Base-by-base conservation (phyloP, 805 yeast genomes). In the Wickerhamiella parazyma region DNA sequence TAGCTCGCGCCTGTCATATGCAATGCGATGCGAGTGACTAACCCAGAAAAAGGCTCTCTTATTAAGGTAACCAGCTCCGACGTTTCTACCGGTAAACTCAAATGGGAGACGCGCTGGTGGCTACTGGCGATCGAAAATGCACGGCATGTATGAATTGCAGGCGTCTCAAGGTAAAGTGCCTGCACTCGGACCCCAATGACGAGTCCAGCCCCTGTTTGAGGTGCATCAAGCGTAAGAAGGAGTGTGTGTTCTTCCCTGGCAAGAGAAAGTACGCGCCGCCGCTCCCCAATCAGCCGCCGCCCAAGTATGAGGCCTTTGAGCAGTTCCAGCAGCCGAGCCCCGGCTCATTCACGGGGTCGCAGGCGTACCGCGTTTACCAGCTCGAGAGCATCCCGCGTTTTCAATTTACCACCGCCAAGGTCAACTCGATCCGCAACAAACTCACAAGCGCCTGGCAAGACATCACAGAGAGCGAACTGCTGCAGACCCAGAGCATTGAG, bases 91-190 rank as follows among this genome's bases (percentile, higher is more conserved):
- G 8, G 5, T 28, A 12, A 12, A 11, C 4, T 16, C 12, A 28
- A 4, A 28, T 28, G 31, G 16, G 31, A 14, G 31, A 28, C 12
- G 31, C n/a, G 10, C 12, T 28, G 16, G 16, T 28, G 31, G 31
- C 16, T 7, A 28, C 8, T 16, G 31, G 31, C 14, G 46, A 44
- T 33, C 24, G 33, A 25, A 33, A 38, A 26, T 44, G 42, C 25
- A 52, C 56, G 42, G 68, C 68, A 8, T 64, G 68, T 46, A 59
- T 58, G 20, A 53, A 60, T 40, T 86, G 96, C 56, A 94, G 89
- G 54, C 59, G 81, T 0, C 68, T 84, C 41, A 86, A 86, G 56
- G 95, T 86, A 26, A 76, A 80, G 52, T 86, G 96, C 60, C 75
- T 80, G 6, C 91, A 94, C 0, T 66, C 78, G 1, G 78, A 78